Evolutionary conservation across 352 stramenopile genomes (phyloP), one percentile per base, ranked within the genome.

Genomic region (Phytopythium cucurbitacearum): DNA sequence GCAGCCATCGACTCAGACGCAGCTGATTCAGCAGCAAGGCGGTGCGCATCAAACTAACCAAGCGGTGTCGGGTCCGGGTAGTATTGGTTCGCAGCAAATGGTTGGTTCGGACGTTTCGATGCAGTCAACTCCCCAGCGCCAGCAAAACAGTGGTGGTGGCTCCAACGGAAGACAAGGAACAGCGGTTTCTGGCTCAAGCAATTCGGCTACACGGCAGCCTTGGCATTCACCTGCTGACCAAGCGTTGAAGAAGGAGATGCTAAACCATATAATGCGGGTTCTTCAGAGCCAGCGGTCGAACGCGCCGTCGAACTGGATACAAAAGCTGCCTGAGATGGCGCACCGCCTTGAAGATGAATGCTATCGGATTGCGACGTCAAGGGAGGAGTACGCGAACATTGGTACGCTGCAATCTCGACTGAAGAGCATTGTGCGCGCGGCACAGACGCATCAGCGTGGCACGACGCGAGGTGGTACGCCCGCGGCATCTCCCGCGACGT

Each of bases 271-370:
- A 59, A 96, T 98, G 62, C 85, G 94, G 12, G 82, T 99, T 16
- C 78, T 99, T 38, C 86, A 98, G 59, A 94, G 95, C 48, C 89
- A 98, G 49, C 92, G 96, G 37, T 95, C 95, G 34, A 98, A 99
- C 71, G 94, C 96, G 5, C 90, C 94, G 4, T 73, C 92, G 28
- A 97, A 98, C 63, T 99, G 96, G 96, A 69, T 99, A 42, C 89
- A 98, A 56, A 98, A 98, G 61, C 76, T 99, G 15, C 96, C 96
- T 0, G 92, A 99, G 62, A 99, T 99, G 96, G 97, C 97, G 1
- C 95, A 98, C 57, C 85, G 96, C 44, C 74, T 99, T 40, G 97
- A 99, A 65, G 96, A 99, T 53, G 96, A 96, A 56, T 90, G 98
- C 47, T 99, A 99, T 59, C 85, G 84, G 4, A 91, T 91, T 64